Evolutionary conservation across 257 asterid species (phyloP).

Genomic region (Jaltomata sinuosa): DNA sequence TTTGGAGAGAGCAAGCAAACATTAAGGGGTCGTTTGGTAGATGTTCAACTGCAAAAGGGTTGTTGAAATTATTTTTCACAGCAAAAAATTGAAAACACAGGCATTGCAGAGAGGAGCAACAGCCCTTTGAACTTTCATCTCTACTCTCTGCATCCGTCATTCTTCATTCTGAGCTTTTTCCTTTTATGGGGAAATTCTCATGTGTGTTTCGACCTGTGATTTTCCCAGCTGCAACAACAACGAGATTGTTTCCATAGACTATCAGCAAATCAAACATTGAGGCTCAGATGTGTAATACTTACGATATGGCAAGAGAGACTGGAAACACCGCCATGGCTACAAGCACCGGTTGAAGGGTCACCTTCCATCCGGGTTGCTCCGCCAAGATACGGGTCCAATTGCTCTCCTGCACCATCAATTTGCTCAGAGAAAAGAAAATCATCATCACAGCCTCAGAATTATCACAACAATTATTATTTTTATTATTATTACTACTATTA

Average conservation of each 20-base stretch:
- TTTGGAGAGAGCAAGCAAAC: neutral
- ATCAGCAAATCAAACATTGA: neutral
- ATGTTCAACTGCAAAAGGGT: too few relatives aligned
- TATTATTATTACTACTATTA: neutral
- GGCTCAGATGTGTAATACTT: neutral
- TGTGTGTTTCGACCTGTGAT: too few relatives aligned
- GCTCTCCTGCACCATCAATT: neutral
- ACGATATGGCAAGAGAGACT: neutral
- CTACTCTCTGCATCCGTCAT: neutral
- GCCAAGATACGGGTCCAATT: slow-evolving; percentile 29
- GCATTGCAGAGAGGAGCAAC: neutral
- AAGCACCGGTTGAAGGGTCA: neutral
- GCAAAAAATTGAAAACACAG: neutral
- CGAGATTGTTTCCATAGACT: too few relatives aligned
- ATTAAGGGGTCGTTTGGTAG: neutral
- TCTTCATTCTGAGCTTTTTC: neutral
- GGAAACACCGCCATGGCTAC: neutral
- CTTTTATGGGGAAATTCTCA: neutral
- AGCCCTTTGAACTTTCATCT: neutral
- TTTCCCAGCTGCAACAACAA: too few relatives aligned
- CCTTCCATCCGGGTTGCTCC: slow-evolving; percentile 12
- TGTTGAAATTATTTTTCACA: neutral
- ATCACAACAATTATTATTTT: neutral
- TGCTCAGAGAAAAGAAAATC: neutral
- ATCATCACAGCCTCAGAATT: neutral